Evolutionary conservation across 345 rosid species (phyloP).

Genomic region (Brassica nigra): DNA sequence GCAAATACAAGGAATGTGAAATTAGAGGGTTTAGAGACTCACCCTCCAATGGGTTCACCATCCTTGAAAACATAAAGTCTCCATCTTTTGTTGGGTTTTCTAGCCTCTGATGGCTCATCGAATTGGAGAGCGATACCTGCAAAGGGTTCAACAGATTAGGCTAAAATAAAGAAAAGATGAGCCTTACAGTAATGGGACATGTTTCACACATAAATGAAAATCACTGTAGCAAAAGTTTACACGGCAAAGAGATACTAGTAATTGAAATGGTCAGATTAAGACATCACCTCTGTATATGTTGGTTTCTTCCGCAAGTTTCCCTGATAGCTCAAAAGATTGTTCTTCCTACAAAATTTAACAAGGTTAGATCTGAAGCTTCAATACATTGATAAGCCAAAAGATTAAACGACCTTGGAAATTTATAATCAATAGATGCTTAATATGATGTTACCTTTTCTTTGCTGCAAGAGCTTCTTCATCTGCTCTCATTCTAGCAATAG

Average conservation of each 20-base stretch:
- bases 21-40: too few species aligned
- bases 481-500: conserved; percentile 81
- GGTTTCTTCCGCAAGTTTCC: conserved; percentile 95
- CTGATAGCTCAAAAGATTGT: conserved; percentile 95
- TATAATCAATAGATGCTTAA: conserved; percentile 10
- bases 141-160: conserved; percentile 9
- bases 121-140: conserved; percentile 83
- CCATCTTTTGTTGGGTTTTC: conserved; percentile 63
- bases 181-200: neutral
- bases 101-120: conserved; percentile 90
- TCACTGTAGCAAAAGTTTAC: neutral
- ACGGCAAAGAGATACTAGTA: neutral
- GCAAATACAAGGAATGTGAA: neutral
- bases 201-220: neutral
- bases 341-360: conserved; percentile 58
- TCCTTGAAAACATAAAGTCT: neutral
- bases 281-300: conserved; percentile 80
- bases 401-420: neutral
- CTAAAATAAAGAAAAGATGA: neutral
- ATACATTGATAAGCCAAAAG: neutral
- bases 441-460: conserved; percentile 61
- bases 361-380: conserved; percentile 3
- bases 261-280: neutral
- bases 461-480: conserved; percentile 82
- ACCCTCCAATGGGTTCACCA: neutral